Base-by-base conservation (phyloP, 2,329 filamentous ascomycete species). In the Microcyclosporella mali region DNA sequence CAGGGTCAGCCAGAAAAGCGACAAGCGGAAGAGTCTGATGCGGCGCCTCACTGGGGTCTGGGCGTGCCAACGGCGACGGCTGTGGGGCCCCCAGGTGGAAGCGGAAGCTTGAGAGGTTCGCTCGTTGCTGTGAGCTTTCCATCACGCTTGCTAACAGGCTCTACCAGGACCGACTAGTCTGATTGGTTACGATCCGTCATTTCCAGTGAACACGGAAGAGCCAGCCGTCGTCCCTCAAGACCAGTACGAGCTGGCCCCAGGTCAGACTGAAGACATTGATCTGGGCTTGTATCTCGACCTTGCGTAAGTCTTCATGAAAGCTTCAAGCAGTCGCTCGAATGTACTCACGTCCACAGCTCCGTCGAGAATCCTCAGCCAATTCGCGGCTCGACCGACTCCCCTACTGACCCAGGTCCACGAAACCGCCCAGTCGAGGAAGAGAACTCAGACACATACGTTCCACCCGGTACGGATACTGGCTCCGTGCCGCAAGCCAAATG, bases 351-450 rank as follows among this genome's bases (percentile, higher is more conserved):
- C 10, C 14, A 17, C 17, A 54, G 53, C 1, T 53, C 56, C 14
- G 59, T 65, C 3, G 59, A 66, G 46, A 66, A 67, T 35, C 65
- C 65, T 4, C 65, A 67, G 35, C 64, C 64, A 1, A 65, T 69
- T 18, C 57, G 61, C 21, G 64, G 63, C 16, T 27, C 25, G 3
- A 56, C 49, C 7, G 58, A 57, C 8, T 51, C 48, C 2, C 62
- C 64, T 1, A 68, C 63, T 0, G 64, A 67, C 41, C 61, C 66
- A n/a, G 64, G 63, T 6, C 40, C 47, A 44, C 56, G 60, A 7
- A 64, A 63, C 12, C 38, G 46, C 25, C 55, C 49, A 11, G 56
- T 67, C 19, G 65, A 68, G 33, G 57, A 56, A n/a, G 47, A 67
- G 19, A 68, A 67, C 41, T 60, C 58, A 25, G 65, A 68, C 35